Evolutionary conservation across 2,329 filamentous ascomycete genomes (phyloP), one percentile per base, ranked within the genome.

Genomic region (Elsinoe necatrix): DNA sequence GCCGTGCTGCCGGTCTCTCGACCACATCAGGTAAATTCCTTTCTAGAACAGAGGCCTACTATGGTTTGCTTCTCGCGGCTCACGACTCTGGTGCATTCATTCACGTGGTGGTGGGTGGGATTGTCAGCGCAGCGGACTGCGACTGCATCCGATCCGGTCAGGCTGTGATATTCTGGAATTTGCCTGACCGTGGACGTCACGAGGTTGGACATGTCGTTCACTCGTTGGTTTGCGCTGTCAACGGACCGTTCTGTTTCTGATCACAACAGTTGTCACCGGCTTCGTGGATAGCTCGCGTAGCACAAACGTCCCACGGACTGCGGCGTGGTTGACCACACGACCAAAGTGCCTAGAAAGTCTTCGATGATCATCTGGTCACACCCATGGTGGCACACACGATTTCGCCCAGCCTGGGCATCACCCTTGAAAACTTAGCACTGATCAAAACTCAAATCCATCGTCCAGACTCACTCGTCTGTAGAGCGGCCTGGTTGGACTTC

Each of bases 181-280:
- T 12, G 14, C 34, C 9, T 9, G 1, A 23, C 21, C 2, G 23
- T 52, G 9, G 12, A 12, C 31, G 11, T 52, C 48, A 37, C 27
- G 43, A 48, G 43, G 43, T 48, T 48, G 43, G 43, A 8, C 16
- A 48, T 48, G 27, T 48, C 43, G 43, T 48, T 48, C 23, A n/a
- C n/a, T 8, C 48, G 27, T 21, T 52, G 48, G 23, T 27, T 18
- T 52, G n/a, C 31, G 48, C 48, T 37, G 16, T 35, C 16, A 37
- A 20, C 48, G 48, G 48, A n/a, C 48, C 48, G 29, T 39, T 29
- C 4, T 52, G 48, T 52, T 52, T 52, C 48, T 39, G 34, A 52
- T 34, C 48, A 52, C 48, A 52, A 52, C 31, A 39, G 31, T 31
- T 52, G 31, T 52, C 48, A 39, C 11, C 34, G 34, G 34, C n/a